Base-by-base conservation (phyloP, 768 basidiomycete genomes). In the Clathrus columnatus region DNA sequence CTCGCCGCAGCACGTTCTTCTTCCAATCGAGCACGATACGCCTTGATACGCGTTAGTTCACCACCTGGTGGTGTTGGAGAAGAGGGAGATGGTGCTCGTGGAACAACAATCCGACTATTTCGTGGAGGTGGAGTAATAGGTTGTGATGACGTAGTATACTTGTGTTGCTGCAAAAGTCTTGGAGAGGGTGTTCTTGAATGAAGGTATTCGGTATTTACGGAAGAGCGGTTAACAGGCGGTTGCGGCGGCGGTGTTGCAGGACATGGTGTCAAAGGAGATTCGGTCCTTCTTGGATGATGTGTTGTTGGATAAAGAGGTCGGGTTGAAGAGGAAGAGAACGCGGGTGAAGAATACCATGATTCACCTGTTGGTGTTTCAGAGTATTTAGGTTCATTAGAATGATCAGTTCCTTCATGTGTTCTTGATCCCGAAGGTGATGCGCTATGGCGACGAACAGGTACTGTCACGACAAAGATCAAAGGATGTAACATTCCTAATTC, bases 1-100 rank as follows among this genome's bases (percentile, higher is more conserved):
- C 46, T 29, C 26, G 30, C 54, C 16, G 28, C 45, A 20, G 32
- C 16, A 27, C 46, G 45, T 2, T 27, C 43, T 7, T 45, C 26
- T n/a, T 28, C 28, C n/a, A 55, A 17, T 7, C 8, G 17, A 7
- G 54, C 30, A 6, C 32, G 54, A 7, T 23, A 28, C 27, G 30
- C 30, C 20, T 29, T 44, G 20, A 55, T 55, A 5, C 54, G 54
- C 21, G 20, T 42, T 17, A 55, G 20, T 30, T 55, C 54, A 21
- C 54, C 54, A 18, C 54, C 45, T n/a, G 46, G 23, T 14, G 7
- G 7, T 8, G 21, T 44, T 46, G 45, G 21, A 36, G 14, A 32
- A n/a, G 36, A 36, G 36, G 36, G 36, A 36, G 36, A 36, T 11
- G 36, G 36, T 14, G 36, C n/a, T 36, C 7, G 36, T 36, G 36